These are phyloP conservation scores for Madurella fahalii DNA, from an alignment of 2,329 filamentous ascomycete genomes.

Conservation along the genomic window DNA sequence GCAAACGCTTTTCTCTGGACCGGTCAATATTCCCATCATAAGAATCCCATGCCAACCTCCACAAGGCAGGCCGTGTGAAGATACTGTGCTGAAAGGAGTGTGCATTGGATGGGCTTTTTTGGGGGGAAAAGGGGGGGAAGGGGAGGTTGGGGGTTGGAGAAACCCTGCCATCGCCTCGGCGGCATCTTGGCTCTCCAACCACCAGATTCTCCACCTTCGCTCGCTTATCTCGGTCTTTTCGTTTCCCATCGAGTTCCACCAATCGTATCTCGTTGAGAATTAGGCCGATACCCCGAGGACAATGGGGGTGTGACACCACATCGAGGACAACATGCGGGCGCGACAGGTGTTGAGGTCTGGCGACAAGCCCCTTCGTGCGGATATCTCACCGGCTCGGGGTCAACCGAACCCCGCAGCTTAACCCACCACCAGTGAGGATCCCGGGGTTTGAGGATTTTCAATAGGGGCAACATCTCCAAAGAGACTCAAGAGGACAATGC, in stretches of 20 bases:
- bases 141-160: neutral
- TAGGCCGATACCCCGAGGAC: conserved; percentile 1
- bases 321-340: neutral
- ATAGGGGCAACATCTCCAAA: too few species aligned
- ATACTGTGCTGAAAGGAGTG: neutral
- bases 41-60: neutral
- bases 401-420: too few species aligned
- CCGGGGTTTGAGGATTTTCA: too few species aligned
- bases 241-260: neutral
- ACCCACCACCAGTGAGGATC: too few species aligned
- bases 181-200: too few species aligned
- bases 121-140: too few species aligned
- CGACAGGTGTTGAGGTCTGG: neutral
- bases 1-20: neutral
- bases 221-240: neutral
- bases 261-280: conserved; percentile 7
- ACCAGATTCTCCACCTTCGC: too few species aligned
- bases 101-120: neutral
- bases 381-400: neutral
- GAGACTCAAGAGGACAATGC: too few species aligned
- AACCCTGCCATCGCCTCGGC: neutral
- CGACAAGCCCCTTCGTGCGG: neutral
- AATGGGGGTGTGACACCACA: conserved; percentile 2
- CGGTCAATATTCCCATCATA: neutral
- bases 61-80: neutral